These are phyloP conservation scores for Phyllosticta citrichinensis DNA, from an alignment of 2,329 filamentous ascomycete genomes.

Conservation along the genomic window DNA sequence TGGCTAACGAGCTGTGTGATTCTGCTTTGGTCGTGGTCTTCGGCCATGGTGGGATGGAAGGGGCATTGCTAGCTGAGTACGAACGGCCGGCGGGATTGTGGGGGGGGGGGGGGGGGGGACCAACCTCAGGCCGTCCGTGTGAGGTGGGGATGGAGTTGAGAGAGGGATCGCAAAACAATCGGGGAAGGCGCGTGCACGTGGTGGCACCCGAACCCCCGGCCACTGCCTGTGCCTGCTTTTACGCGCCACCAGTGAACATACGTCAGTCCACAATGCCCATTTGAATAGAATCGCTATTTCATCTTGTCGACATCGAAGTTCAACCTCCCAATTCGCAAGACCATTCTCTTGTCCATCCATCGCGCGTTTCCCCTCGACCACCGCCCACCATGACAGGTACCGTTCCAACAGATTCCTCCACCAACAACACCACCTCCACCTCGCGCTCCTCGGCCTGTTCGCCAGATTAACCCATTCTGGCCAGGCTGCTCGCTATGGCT, in stretches of 20 bases:
- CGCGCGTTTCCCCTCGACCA: background rate
- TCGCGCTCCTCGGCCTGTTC: too few species aligned
- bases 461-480: too few species aligned
- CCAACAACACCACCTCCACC: background rate
- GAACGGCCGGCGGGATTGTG: background rate
- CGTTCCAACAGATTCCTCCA: background rate
- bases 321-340: background rate
- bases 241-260: background rate
- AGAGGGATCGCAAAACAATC: background rate
- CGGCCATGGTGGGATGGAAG: slow-evolving; percentile 7
- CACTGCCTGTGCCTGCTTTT: background rate
- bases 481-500: slow-evolving; percentile 35
- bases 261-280: too few species aligned
- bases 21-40: background rate
- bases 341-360: background rate
- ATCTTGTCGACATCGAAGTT: too few species aligned
- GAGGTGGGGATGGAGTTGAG: background rate
- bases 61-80: background rate
- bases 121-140: background rate
- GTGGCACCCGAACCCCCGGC: background rate
- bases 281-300: too few species aligned
- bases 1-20: slow-evolving; percentile 7
- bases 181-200: background rate
- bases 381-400: background rate
- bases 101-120: background rate